Percentiles rank a stretch among this genome's conserved stretches.
Evolutionary conservation across 1,139 yeast species (phyloP).

Genomic region (Zygosaccharomyces sapae): DNA sequence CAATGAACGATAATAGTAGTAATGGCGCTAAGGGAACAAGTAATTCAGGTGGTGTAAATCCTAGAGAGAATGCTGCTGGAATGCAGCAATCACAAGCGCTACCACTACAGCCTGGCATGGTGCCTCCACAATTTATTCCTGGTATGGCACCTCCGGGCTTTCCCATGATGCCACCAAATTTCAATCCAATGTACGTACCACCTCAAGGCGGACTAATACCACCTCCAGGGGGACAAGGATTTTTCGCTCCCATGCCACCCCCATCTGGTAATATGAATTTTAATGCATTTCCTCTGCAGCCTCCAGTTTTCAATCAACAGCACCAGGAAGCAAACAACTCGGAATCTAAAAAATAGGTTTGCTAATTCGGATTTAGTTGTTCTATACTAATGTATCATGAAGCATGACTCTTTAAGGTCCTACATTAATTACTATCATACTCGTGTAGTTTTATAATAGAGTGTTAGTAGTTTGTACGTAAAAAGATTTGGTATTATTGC

Average conservation of each 20-base stretch:
- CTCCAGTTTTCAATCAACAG: constrained; percentile 9
- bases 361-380: constrained; percentile 4
- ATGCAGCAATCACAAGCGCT: constrained; percentile 6
- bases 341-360: constrained; percentile 4
- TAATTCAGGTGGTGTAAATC: not conserved
- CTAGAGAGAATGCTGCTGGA: not conserved
- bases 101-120: constrained; percentile 14
- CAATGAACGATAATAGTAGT: constrained; percentile 24
- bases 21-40: constrained; percentile 9
- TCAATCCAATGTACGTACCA: constrained; percentile 18
- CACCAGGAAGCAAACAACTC: constrained; percentile 3
- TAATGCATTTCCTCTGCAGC: constrained; percentile 13
- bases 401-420: constrained; percentile 2
- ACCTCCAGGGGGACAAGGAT: constrained; percentile 14
- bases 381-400: constrained; percentile 6
- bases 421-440: not conserved
- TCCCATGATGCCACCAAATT: constrained; percentile 22
- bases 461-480: constrained; percentile 1
- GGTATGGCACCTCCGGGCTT: constrained; percentile 24
- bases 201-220: constrained; percentile 17
- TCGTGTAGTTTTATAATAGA: not conserved
- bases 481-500: constrained; percentile 2
- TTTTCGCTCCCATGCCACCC: constrained; percentile 17
- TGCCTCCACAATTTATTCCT: constrained; percentile 20
- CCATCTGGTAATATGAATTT: constrained; percentile 14